Evolutionary conservation across 2,329 filamentous ascomycete species (phyloP).

Genomic region (Beauveria asiatica): DNA sequence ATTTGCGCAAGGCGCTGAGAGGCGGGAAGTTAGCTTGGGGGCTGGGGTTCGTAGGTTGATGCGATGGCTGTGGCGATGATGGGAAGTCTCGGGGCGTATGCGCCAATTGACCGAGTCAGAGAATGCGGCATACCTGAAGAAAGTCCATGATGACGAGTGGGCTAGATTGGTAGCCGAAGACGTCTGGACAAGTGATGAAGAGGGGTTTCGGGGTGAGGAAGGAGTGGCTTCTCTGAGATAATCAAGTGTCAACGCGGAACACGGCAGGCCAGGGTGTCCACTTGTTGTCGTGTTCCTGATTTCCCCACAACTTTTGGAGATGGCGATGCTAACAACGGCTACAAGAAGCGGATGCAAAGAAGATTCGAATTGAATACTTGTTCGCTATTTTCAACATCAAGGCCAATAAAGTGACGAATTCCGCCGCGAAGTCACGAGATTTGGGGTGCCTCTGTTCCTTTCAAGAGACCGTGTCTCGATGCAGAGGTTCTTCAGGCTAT

Average conservation of each 20-base stretch:
- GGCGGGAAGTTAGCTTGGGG: neutral
- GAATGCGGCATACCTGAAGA: conserved; percentile 29
- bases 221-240: neutral
- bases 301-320: neutral
- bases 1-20: conserved; percentile 65
- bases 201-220: neutral
- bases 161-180: conserved; percentile 4
- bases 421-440: too few relatives aligned
- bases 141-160: conserved; percentile 31
- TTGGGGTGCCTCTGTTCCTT: too few relatives aligned
- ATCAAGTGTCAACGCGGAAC: neutral
- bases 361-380: neutral
- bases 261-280: conserved; percentile 10
- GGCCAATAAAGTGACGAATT: neutral
- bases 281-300: neutral
- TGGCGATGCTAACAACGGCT: neutral
- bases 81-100: neutral
- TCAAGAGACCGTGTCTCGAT: too few relatives aligned
- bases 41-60: too few relatives aligned
- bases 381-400: neutral
- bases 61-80: neutral
- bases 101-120: neutral
- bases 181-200: neutral
- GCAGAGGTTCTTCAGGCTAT: too few relatives aligned
- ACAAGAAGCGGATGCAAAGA: neutral